phyloP scores from a whole-genome alignment of 495 filamentous ascomycete genomes.

The Apiosordaria backusii region DNA sequence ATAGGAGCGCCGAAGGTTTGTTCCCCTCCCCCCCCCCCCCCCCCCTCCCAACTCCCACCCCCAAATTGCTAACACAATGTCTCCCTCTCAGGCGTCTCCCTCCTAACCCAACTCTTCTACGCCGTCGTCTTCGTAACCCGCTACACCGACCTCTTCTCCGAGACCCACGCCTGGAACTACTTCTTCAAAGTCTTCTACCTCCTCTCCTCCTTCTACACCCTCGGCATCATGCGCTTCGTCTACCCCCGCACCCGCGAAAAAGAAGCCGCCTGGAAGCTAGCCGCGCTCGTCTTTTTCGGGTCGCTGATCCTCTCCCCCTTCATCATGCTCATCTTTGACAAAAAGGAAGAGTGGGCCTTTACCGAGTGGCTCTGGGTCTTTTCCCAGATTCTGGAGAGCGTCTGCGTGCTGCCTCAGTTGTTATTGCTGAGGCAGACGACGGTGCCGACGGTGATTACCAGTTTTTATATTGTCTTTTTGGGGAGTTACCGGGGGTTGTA shows the following conservation, averaged over 20 bases:
- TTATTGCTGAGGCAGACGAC: slow-evolving; percentile 88
- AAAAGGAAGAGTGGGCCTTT: slow-evolving; percentile 42
- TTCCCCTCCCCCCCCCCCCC: slow-evolving; percentile 1
- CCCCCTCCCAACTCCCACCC: slow-evolving; percentile 21
- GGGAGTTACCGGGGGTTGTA: slow-evolving; percentile 90
- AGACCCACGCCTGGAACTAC: slow-evolving; percentile 57
- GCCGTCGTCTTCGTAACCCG: slow-evolving; percentile 77
- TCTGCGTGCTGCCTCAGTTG: slow-evolving; percentile 87
- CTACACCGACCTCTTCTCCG: slow-evolving; percentile 76
- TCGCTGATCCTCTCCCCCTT: slow-evolving; percentile 62
- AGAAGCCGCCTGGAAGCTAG: slow-evolving; percentile 88
- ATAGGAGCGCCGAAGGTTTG: slow-evolving; percentile 81
- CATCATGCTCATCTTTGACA: slow-evolving; percentile 59
- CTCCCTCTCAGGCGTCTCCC: slow-evolving; percentile 66
- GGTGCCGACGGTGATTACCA: slow-evolving; percentile 93
- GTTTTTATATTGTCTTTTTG: slow-evolving; percentile 84
- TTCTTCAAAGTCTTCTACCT: slow-evolving; percentile 87
- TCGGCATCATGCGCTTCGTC: slow-evolving; percentile 80
- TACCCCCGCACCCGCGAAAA: slow-evolving; percentile 84
- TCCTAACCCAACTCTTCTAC: slow-evolving; percentile 91
- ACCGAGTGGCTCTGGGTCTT: slow-evolving; percentile 73
- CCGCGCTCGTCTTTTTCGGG: slow-evolving; percentile 58
- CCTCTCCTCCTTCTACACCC: slow-evolving; percentile 76
- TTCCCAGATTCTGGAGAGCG: slow-evolving; percentile 84
- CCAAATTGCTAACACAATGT: neutral